Evolutionary conservation across 192 early-diverging fungal species (phyloP), one percentile per base, ranked within the genome.

Genomic region (Phycomyces blakesleeanus): DNA sequence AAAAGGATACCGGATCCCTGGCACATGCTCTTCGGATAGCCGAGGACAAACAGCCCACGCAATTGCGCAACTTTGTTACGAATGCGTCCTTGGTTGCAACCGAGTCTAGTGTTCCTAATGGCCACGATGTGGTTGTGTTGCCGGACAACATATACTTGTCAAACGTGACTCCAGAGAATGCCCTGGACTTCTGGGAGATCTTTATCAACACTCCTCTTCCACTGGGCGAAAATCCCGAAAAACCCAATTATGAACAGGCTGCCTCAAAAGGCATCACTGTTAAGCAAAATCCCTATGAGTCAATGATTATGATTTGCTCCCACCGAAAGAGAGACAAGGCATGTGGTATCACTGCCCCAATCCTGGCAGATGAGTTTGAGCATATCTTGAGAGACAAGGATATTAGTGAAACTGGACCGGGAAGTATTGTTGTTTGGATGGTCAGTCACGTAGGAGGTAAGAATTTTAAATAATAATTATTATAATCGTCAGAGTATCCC

Each of bases 391-490:
- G 75, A 34, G 53, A 69, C 44, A 70, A 72, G 52, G 75, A 81
- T 34, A 74, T 84, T 21, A 56, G 63, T 57, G 80, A 81, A 55
- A 34, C 29, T 34, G 61, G 69, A 9, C 77, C 76, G 22, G 71
- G 65, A 6, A 74, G 77, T 29, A 59, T 64, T 0, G 55, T 58
- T 37, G 76, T 84, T 34, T 73, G 74, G 59, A 66, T 80, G 67
- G 64, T 76, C 53, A 78, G 76, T 68, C 83, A 84, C 61, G 75
- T 80, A 49, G 83, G 83, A 57, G 83, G 78, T 78, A 60, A 67
- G 57, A 22, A 6, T 15, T 15, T 8, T 7, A 3, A 9, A n/a
- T 29, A 9, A 3, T 25, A 29, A 24, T 15, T 9, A 50, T 50
- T 20, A 50, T 15, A 16, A 2, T 10, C 11, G 2, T 10, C 11